phyloP scores from a whole-genome alignment of 1,139 yeast genomes.

The Candida frijolesensis region DNA sequence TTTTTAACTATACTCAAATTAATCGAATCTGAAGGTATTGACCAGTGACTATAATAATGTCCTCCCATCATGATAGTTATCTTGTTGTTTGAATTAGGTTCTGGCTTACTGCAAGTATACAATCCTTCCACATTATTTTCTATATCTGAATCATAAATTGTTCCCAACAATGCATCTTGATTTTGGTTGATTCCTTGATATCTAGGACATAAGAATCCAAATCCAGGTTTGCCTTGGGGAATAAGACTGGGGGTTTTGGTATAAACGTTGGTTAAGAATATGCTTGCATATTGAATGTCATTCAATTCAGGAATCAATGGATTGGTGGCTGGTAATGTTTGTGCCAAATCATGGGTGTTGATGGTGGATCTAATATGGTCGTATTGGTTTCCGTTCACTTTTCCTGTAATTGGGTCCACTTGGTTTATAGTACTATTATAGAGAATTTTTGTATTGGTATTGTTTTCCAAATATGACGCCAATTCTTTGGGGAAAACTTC shows the following conservation, averaged over 20 bases:
- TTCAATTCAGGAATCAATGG: slow-evolving; percentile 20
- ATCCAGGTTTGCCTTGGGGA: slow-evolving; percentile 60
- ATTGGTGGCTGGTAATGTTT: slow-evolving; percentile 18
- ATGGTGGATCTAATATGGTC: slow-evolving; percentile 64
- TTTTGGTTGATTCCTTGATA: slow-evolving; percentile 38
- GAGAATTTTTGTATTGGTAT: slow-evolving; percentile 44
- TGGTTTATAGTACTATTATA: slow-evolving; percentile 23
- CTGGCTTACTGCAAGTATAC: slow-evolving; percentile 10
- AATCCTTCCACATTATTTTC: slow-evolving; percentile 47
- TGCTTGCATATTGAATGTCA: slow-evolving; percentile 50
- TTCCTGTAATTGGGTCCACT: slow-evolving; percentile 22
- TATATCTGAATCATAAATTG: slow-evolving; percentile 86
- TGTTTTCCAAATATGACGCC: slow-evolving; percentile 32
- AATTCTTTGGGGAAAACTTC: slow-evolving; percentile 51
- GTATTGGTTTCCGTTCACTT: slow-evolving; percentile 23
- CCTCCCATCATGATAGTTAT: slow-evolving; percentile 94
- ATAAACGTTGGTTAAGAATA: slow-evolving; percentile 63
- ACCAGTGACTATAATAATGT: slow-evolving; percentile 44
- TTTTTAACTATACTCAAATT: slow-evolving; percentile 47
- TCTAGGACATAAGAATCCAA: slow-evolving; percentile 85
- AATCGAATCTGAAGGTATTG: slow-evolving; percentile 48
- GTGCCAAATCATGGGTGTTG: slow-evolving; percentile 38
- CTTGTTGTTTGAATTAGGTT: slow-evolving; percentile 45
- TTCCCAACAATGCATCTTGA: slow-evolving; percentile 72
- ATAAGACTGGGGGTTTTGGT: slow-evolving; percentile 30